Base-by-base conservation (phyloP, 371 early-diverging fungal genomes). In the Mortierella sp. region DNA sequence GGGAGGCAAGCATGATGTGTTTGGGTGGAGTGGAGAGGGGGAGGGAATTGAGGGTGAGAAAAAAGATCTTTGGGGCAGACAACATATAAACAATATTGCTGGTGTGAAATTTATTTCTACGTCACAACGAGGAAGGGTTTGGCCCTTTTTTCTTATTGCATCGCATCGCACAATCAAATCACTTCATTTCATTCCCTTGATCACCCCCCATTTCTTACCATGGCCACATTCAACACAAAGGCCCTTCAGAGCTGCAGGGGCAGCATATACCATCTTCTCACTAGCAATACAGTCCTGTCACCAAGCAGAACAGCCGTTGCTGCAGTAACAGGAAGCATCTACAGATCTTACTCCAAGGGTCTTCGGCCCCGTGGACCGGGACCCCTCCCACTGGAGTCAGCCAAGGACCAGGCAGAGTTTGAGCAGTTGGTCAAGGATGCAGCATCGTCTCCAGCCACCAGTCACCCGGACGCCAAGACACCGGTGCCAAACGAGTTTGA, bases 361-460 rank as follows among this genome's bases (percentile, higher is more conserved):
- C 31, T 70, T 30, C 70, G 80, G 3, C 65, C 70, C 21, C 57
- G 51, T 3, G 64, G 61, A 17, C 90, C 93, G 6, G 89, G 87
- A 0, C 95, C 95, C 31, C 61, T 93, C 9, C 94, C 94, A 0
- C 79, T 95, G 4, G 94, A 88, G 17, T 85, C 93, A 64, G 80
- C 82, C 46, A 78, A 83, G 28, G 83, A 88, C 28, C 94, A 94
- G 65, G 79, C 86, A 56, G 94, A 93, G 76, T 92, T 93, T 81
- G 87, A 93, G 30, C 84, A 86, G 42, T 79, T 91, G 0, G 84
- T 94, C 52, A 73, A 73, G 56, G 43, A 54, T 1, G 79, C 82
- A 7, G 71, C 48, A 3, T 49, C 62, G 17, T 27, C 59, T 6
- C 78, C 78, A 9, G 84, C 79, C 12, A 81, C 60, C 34, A 62